These are phyloP conservation scores for Mortierella antarctica DNA, from an alignment of 192 early-diverging fungal species.

Conservation along the genomic window DNA sequence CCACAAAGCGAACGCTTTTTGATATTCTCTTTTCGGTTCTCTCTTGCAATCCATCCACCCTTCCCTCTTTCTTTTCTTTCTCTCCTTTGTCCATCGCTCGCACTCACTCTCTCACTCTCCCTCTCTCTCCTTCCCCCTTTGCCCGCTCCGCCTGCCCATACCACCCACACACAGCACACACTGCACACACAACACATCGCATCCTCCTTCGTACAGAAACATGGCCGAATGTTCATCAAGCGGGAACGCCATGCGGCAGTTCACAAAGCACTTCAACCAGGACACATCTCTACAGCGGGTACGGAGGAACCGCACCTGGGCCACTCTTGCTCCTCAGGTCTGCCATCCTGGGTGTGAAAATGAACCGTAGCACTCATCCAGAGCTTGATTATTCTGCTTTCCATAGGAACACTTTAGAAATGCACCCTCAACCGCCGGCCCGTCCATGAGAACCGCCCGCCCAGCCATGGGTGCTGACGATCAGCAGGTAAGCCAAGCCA, in stretches of 20 bases:
- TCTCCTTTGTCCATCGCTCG: neutral
- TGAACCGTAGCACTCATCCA: neutral
- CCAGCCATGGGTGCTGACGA: constrained; percentile 37
- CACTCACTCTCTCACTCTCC: neutral
- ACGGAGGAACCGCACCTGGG: constrained; percentile 6
- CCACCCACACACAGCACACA: neutral
- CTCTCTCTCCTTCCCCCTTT: neutral
- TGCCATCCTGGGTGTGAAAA: neutral
- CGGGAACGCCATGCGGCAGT: constrained; percentile 76
- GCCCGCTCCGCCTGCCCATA: neutral
- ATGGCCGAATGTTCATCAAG: constrained; percentile 81
- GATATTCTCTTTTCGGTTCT: neutral
- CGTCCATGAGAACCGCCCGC: constrained; percentile 32
- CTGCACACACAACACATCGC: neutral
- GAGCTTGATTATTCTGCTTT: neutral
- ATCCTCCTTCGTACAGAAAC: neutral
- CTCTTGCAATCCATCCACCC: neutral
- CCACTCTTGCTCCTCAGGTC: neutral
- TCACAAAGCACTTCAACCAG: constrained; percentile 85
- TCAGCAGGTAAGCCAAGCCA: constrained; percentile 42
- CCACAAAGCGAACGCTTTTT: constrained; percentile 2
- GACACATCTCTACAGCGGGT: constrained; percentile 84
- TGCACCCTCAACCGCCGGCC: constrained; percentile 20
- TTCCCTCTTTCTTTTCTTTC: neutral
- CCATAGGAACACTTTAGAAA: constrained; percentile 23